Evolutionary conservation across 164 flowering plant species (phyloP).

Genomic region (Macadamia tetraphylla): DNA sequence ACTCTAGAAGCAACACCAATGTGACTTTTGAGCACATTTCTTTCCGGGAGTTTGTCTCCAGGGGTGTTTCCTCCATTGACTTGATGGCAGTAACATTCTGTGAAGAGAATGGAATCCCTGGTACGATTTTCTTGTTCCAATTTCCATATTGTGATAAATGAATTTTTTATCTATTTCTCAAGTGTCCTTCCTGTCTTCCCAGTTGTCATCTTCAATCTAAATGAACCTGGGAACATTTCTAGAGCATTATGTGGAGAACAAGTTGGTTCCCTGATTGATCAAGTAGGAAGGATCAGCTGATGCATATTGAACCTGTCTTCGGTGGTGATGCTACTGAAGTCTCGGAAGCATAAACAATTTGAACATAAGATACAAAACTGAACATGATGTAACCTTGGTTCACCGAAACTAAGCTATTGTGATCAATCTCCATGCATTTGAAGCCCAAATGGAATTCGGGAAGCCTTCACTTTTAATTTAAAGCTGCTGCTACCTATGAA

Average conservation of each 20-base stretch:
- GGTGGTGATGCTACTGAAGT: background rate
- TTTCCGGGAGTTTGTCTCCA: conserved; percentile 64
- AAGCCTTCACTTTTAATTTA: no score
- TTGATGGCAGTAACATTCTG: conserved; percentile 74
- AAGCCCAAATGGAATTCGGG: background rate
- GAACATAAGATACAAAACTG: background rate
- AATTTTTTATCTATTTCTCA: background rate
- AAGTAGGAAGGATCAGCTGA: conserved; percentile 56
- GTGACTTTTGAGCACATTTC: conserved; percentile 61
- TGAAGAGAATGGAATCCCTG: conserved; percentile 82
- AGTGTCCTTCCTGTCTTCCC: conserved; percentile 14
- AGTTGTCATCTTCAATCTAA: conserved; percentile 82
- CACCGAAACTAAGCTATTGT: background rate
- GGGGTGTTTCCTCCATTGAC: conserved; percentile 67
- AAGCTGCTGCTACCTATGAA: background rate
- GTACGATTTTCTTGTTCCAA: conserved; percentile 31
- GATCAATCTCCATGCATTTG: background rate
- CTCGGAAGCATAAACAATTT: background rate
- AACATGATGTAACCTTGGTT: background rate
- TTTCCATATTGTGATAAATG: background rate
- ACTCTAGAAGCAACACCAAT: conserved; percentile 49
- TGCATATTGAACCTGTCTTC: background rate
- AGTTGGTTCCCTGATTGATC: conserved; percentile 81
- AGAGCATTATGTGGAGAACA: conserved; percentile 92
- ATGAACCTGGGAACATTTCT: conserved; percentile 83